Base-by-base conservation (phyloP, 768 basidiomycete species). In the Fibroporia radiculosa region DNA sequence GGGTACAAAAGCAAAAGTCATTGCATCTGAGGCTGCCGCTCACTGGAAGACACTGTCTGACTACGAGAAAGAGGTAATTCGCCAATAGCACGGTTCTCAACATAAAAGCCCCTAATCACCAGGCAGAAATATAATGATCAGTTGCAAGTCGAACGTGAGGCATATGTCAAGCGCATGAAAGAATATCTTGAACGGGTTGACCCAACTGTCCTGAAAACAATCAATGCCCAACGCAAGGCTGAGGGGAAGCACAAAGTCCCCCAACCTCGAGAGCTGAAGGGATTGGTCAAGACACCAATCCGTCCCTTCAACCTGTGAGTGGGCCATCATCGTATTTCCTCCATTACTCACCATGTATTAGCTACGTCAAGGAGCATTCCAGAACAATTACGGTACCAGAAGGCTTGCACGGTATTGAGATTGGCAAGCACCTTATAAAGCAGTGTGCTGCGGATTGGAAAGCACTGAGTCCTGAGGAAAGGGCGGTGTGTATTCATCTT, bases 61-160 rank as follows among this genome's bases (percentile, higher is more conserved):
- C 2, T 34, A 34, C 8, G 41, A 48, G 40, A 50, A 50, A 43
- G 19, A 48, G 47, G 49, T 48, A 10, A 25, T 46, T 44, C 10
- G 2, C 20, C 32, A 28, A 14, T 24, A 40, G 10, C 10, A 25
- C 19, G 12, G 11, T 36, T 36, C 35, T 12, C 19, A 11, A 8
- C 35, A 19, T 36, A 11, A 8, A 11, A 36, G 10, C 35, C 35
- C 18, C 18, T 19, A 8, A 36, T 36, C 7, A 7, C 38, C 23
- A 18, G 16, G 6, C 18, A 39, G 20, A 25, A 20, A 11, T 39
- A 39, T 16, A 18, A 35, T 7, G 18, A 39, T 39, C 22, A 39
- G 38, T 20, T 8, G 20, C 16, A 18, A 6, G 18, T 8, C 13
- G 13, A 39, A 7, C 7, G 25, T 7, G 38, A 39, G 35, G 16